These are phyloP conservation scores for Globisporangium cylindrosporum DNA, from an alignment of 352 stramenopile genomes.

Conservation along the genomic window DNA sequence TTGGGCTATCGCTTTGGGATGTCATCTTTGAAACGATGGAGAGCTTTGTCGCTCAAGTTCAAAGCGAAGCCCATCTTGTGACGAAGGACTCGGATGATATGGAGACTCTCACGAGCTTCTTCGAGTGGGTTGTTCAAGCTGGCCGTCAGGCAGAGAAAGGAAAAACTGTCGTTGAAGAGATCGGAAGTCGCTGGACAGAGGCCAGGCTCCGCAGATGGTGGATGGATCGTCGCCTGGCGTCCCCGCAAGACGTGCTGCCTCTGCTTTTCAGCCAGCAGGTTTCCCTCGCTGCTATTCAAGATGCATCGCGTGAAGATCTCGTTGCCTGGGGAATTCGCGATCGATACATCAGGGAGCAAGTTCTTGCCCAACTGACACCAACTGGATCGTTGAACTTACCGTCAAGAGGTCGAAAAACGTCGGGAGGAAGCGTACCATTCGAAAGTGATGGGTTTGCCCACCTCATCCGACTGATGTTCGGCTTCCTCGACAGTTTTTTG, in stretches of 20 bases:
- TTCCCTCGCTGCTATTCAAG: constrained; percentile 40
- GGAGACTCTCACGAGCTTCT: constrained; percentile 46
- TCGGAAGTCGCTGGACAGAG: constrained; percentile 46
- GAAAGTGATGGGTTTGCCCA: constrained; percentile 48
- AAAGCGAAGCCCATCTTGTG: constrained; percentile 21
- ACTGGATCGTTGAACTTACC: constrained; percentile 14
- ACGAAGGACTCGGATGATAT: constrained; percentile 31
- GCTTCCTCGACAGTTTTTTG: constrained; percentile 57
- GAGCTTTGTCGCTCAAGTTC: constrained; percentile 36
- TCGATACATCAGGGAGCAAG: constrained; percentile 46
- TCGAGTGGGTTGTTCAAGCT: constrained; percentile 55
- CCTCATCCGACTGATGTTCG: constrained; percentile 46
- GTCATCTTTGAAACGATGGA: constrained; percentile 41
- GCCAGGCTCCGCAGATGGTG: constrained; percentile 60
- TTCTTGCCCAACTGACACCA: constrained; percentile 34
- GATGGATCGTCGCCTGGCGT: constrained; percentile 33
- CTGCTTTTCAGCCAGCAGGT: constrained; percentile 42
- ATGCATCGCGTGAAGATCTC: constrained; percentile 60
- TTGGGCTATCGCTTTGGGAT: constrained; percentile 38
- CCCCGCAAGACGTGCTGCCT: constrained; percentile 34
- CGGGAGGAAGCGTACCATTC: background rate
- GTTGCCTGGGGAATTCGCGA: constrained; percentile 68
- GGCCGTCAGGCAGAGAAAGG: constrained; percentile 27
- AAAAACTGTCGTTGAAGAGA: constrained; percentile 24
- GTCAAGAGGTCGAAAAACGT: background rate